Evolutionary conservation across 352 stramenopile species (phyloP).

Genomic region (Globisporangium splendens): DNA sequence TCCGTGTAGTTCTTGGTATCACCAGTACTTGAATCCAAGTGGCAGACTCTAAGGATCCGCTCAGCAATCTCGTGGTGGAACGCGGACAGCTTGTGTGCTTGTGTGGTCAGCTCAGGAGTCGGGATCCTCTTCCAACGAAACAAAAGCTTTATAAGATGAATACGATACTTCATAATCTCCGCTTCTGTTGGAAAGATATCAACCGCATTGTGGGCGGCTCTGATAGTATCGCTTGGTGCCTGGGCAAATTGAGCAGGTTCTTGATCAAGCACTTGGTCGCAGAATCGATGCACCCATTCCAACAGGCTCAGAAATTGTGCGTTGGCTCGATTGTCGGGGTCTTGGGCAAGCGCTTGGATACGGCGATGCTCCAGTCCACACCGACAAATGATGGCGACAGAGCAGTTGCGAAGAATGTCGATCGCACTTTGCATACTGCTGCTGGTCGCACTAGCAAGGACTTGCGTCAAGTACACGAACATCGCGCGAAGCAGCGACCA

Average conservation of each 20-base stretch:
- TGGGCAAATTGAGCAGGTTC: background rate
- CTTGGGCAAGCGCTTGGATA: background rate
- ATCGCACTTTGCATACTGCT: background rate
- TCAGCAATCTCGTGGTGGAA: background rate
- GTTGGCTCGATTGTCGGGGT: background rate
- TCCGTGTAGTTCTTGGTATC: background rate
- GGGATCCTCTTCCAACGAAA: slow-evolving; percentile 10
- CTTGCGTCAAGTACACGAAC: background rate
- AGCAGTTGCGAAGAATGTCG: background rate
- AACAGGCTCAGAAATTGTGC: slow-evolving; percentile 2
- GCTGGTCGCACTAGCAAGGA: background rate
- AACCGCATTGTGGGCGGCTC: background rate
- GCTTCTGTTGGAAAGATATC: background rate
- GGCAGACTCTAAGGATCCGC: background rate
- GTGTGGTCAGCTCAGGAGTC: background rate
- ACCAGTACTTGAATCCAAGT: background rate
- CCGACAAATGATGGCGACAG: slow-evolving; percentile 4
- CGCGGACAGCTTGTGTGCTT: background rate
- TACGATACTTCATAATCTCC: slow-evolving; percentile 1
- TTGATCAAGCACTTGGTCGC: background rate
- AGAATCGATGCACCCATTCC: slow-evolving; percentile 4
- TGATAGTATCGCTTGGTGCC: background rate
- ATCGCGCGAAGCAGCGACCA: slow-evolving; percentile 5
- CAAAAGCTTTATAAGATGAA: slow-evolving; percentile 5
- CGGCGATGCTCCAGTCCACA: slow-evolving; percentile 6